These are phyloP conservation scores for Betula pendula DNA, from an alignment of 306 rosid genomes.

Conservation along the genomic window DNA sequence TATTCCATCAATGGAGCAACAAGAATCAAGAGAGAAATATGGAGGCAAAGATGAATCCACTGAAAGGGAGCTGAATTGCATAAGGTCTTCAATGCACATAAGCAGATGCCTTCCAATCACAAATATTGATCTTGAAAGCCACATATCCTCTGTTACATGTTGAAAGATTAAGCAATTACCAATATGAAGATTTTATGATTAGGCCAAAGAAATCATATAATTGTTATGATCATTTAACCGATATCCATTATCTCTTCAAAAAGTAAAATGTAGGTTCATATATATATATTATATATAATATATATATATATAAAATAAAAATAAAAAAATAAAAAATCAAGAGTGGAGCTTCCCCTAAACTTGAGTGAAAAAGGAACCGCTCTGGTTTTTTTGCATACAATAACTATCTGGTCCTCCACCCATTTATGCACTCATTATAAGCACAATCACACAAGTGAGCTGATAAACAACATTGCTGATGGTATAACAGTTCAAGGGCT, in stretches of 20 bases:
- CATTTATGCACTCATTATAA: not conserved
- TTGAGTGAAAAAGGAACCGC: not conserved
- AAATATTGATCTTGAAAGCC: constrained; percentile 82
- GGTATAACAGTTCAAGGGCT: not conserved
- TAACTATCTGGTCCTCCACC: not conserved
- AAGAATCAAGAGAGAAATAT: constrained; percentile 69
- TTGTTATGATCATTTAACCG: not conserved
- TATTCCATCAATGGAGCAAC: constrained; percentile 66
- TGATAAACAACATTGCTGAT: not conserved
- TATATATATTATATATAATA: no score
- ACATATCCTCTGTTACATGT: constrained; percentile 51
- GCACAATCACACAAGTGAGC: constrained; percentile 10
- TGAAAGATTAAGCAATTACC: constrained; percentile 3
- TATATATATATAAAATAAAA: no score
- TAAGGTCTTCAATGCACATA: constrained; percentile 73
- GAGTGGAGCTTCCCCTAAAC: not conserved
- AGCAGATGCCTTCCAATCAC: constrained; percentile 62
- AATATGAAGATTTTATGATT: not conserved
- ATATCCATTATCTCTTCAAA: not conserved
- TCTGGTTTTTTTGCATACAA: not conserved
- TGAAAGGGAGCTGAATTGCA: constrained; percentile 57
- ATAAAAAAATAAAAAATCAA: no score
- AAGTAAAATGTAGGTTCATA: not conserved
- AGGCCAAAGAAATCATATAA: not conserved
- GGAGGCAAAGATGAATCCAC: constrained; percentile 47